Base-by-base conservation (phyloP, 257 asterid species). In the Echium plantagineum region DNA sequence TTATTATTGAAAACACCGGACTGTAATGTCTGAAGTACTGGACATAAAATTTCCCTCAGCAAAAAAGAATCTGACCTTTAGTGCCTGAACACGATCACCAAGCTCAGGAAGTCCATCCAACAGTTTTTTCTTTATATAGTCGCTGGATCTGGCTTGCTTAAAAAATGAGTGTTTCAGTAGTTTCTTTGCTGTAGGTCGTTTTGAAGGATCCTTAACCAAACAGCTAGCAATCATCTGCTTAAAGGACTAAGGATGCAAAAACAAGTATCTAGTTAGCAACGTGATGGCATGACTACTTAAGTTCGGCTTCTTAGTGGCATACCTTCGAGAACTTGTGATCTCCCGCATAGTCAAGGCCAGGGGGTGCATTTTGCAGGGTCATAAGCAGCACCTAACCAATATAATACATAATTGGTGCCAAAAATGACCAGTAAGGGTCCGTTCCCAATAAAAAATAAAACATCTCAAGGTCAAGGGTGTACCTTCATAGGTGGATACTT, bases 401-500 rank as follows among this genome's bases (percentile, higher is more conserved):
- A 55, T 21, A 62, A 67, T 60, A 66, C 42, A 59, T 51, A 26
- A 52, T 69, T 24, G 66, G 56, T n/a, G 64, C 52, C 49, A 32
- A 60, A 24, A 48, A 51, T 56, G 26, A 13, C 6, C 49, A 31
- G 66, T 59, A 56, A 55, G 68, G 61, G 48, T 38, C 60, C 15
- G 18, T 55, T 21, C 8, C 58, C 42, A 20, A 31, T 51, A 52
- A 64, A 64, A 60, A 63, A 31, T 19, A 63, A 60, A 57, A 22
- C 49, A 52, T 55, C 30, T 21, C 38, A 55, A 57, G 53, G 4
- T 42, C 49, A 42, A 38, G 52, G 47, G 21, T 57, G 68, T 67
- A 93, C 99, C 99, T 93, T 93, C 93, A 93, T 86, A 42, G 99
- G 97, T 74, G 99, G 99, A 79, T 80, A 89, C 80, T 89, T 93